Percentiles rank a stretch among this genome's conserved stretches.
phyloP scores from a whole-genome alignment of 164 flowering plant genomes.

The Piper betle region DNA sequence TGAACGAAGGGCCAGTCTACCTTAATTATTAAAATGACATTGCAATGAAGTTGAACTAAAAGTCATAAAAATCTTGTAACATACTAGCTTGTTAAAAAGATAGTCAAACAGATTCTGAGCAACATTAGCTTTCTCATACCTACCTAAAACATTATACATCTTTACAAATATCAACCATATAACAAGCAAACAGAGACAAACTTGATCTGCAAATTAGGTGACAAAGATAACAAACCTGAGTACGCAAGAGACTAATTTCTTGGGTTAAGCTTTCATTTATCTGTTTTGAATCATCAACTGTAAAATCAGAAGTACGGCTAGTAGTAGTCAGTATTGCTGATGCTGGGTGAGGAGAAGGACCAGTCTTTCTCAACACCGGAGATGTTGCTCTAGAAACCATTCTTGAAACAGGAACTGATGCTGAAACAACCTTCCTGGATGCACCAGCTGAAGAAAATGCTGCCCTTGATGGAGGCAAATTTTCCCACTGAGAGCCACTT shows the following conservation, averaged over 20 bases:
- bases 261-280: constrained; percentile 31
- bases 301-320: constrained; percentile 20
- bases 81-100: too few relatives aligned
- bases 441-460: constrained; percentile 19
- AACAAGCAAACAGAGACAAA: background rate
- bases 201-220: background rate
- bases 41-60: too few relatives aligned
- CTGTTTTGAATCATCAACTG: constrained; percentile 25
- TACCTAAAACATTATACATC: too few relatives aligned
- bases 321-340: constrained; percentile 14
- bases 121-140: too few relatives aligned
- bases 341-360: constrained; percentile 26
- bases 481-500: constrained; percentile 25
- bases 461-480: constrained; percentile 18
- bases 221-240: constrained; percentile 37
- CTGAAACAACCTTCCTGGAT: constrained; percentile 25
- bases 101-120: too few relatives aligned
- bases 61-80: too few relatives aligned
- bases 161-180: background rate
- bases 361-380: constrained; percentile 36
- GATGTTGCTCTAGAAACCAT: constrained; percentile 44
- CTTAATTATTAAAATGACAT: too few relatives aligned
- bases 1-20: too few relatives aligned
- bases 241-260: constrained; percentile 44
- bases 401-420: constrained; percentile 45